Base-by-base conservation (phyloP, 2,329 filamentous ascomycete species). In the Colletotrichum plurivorum region DNA sequence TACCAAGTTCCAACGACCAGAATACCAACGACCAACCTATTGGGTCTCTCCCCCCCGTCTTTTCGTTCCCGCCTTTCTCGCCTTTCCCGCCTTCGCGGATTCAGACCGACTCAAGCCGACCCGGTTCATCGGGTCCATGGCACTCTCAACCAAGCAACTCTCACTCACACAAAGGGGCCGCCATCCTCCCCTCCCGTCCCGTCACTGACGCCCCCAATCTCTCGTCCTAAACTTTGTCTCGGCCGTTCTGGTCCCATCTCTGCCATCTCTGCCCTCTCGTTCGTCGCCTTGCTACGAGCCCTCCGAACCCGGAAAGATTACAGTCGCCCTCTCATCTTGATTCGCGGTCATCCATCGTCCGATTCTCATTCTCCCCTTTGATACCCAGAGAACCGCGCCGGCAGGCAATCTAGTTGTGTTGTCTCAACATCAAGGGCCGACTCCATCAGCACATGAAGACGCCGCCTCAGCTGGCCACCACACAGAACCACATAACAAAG, bases 1-100 rank as follows among this genome's bases (percentile, higher is more conserved):
- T 36, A 12, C 31, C 59, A 45, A 62, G 51, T 41, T 46, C 31
- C 55, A 68, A 59, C 60, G 31, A 65, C 43, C 31, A 18, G 13
- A 13, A n/a, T 22, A 64, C 46, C 62, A 60, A 39, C 51, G 58
- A 69, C 55, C 65, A 58, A 65, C 61, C 65, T 36, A 58, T 59
- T 64, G 65, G 65, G 60, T 69, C 61, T 58, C 52, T 25, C 66
- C 56, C 65, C 65, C 57, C 62, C 55, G 55, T 69, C 41, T 61
- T 66, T 66, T 56, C 55, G 62, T 69, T 66, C 66, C 55, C 66
- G 66, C 61, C 61, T 59, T 60, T 69, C 66, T 61, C 66, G 66
- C 66, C 62, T 59, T 60, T 69, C 66, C 66, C 66, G 66, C 66
- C 62, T 36, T 69, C 49, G 66, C 55, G 66, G 66, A 60, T 49